Percentiles rank a stretch among this genome's conserved stretches.
Evolutionary conservation across 345 rosid species (phyloP).

Genomic region (Arabis hirsuta): DNA sequence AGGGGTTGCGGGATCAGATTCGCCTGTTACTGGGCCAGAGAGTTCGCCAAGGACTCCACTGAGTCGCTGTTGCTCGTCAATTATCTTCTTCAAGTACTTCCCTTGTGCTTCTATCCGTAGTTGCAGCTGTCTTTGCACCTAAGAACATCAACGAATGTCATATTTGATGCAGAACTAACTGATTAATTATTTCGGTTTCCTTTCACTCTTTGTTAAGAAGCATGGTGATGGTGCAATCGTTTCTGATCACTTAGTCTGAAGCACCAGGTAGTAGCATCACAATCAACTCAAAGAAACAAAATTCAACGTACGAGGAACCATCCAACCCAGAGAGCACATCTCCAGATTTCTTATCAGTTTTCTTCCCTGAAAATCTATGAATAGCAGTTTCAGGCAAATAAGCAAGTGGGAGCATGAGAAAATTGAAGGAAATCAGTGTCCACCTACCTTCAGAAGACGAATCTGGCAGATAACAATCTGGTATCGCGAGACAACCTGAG

Average conservation of each 20-base stretch:
- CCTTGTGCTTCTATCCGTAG: slow-evolving; percentile 98
- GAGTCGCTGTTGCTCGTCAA: slow-evolving; percentile 94
- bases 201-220: slow-evolving; percentile 5
- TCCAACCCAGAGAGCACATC: slow-evolving; percentile 82
- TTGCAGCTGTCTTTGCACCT: slow-evolving; percentile 99
- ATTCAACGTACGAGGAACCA: slow-evolving; percentile 84
- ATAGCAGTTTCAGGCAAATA: slow-evolving; percentile 22
- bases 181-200: not conserved
- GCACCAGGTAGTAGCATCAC: slow-evolving; percentile 24
- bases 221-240: slow-evolving; percentile 55
- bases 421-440: slow-evolving; percentile 25
- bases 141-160: slow-evolving; percentile 30
- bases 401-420: slow-evolving; percentile 25
- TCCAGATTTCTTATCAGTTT: slow-evolving; percentile 84
- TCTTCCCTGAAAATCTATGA: slow-evolving; percentile 68
- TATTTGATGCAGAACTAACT: not conserved
- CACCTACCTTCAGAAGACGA: slow-evolving; percentile 87
- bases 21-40: slow-evolving; percentile 65
- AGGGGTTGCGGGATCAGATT: slow-evolving; percentile 88
- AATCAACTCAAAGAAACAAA: slow-evolving; percentile 19
- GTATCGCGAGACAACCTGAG: too few species aligned
- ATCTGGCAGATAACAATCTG: slow-evolving; percentile 95
- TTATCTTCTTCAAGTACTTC: slow-evolving; percentile 95
- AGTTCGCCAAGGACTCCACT: slow-evolving; percentile 72
- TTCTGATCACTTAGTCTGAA: slow-evolving; percentile 54